phyloP scores from a whole-genome alignment of 495 filamentous ascomycete genomes.

The Immersiella caudata region DNA sequence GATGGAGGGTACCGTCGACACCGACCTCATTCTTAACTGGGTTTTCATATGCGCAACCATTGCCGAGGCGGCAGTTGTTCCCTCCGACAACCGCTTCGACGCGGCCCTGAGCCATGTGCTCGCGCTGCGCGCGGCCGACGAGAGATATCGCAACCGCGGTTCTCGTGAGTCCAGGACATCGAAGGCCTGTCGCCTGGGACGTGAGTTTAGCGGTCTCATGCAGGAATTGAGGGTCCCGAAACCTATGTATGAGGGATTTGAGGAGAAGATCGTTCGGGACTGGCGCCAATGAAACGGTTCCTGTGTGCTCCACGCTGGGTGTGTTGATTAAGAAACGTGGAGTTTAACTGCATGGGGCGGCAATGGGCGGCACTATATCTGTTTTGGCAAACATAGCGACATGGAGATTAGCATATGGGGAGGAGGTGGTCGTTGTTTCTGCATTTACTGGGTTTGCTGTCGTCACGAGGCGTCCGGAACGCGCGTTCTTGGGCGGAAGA shows the following conservation, averaged over 20 bases:
- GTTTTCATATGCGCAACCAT: conserved; percentile 32
- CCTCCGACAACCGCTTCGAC: conserved; percentile 24
- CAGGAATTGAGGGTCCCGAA: conserved; percentile 26
- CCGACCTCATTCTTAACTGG: conserved; percentile 30
- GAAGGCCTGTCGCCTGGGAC: conserved; percentile 17
- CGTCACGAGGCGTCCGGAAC: not conserved
- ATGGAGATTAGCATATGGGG: not conserved
- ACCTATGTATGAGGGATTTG: conserved; percentile 22
- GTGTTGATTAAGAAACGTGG: not conserved
- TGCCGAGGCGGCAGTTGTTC: conserved; percentile 26
- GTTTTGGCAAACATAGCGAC: conserved; percentile 14
- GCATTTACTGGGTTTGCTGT: not conserved
- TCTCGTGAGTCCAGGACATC: not conserved
- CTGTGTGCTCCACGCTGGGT: not conserved
- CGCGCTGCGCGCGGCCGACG: not conserved
- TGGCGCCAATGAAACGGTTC: not conserved
- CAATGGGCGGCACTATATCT: conserved; percentile 1
- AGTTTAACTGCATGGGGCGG: not conserved
- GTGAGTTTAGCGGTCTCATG: conserved; percentile 35
- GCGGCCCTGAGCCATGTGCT: conserved; percentile 23
- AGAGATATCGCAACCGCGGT: not conserved
- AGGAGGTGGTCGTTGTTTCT: not conserved
- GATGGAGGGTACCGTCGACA: conserved; percentile 36
- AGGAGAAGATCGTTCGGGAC: conserved; percentile 31
- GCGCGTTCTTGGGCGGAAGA: not conserved